These are phyloP conservation scores for Pulicaria dysenterica DNA, from an alignment of 129 eudicot species.

Conservation along the genomic window DNA sequence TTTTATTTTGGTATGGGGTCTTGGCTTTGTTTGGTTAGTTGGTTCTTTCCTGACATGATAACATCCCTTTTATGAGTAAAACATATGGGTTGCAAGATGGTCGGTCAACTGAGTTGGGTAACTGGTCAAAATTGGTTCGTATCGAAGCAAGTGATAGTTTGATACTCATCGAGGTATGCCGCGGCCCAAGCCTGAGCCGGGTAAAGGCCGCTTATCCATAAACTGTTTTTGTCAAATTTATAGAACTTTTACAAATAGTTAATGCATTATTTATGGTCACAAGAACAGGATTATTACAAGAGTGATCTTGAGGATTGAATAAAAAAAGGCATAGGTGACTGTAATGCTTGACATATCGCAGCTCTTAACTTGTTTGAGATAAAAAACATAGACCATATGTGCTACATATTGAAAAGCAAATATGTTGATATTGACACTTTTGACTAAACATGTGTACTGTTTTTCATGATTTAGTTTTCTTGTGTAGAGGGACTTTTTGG, in stretches of 20 bases:
- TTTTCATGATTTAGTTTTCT: not conserved
- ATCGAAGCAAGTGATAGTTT: not conserved
- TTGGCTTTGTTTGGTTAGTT: not conserved
- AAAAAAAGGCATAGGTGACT: not conserved
- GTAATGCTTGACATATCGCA: too few species aligned
- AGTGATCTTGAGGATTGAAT: not conserved
- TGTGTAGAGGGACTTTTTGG: not conserved
- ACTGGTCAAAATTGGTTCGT: not conserved
- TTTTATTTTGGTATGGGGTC: not conserved
- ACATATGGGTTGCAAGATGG: not conserved
- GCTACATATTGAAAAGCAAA: too few species aligned
- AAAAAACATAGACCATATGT: not conserved
- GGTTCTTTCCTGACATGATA: too few species aligned
- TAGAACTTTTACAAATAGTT: too few species aligned
- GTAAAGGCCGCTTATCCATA: too few species aligned
- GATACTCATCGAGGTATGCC: too few species aligned
- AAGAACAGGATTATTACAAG: not conserved
- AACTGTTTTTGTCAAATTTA: too few species aligned
- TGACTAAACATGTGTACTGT: not conserved
- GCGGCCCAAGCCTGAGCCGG: too few species aligned
- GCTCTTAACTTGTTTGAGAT: not conserved
- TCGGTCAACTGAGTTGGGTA: not conserved
- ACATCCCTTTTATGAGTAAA: not conserved
- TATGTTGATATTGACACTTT: too few species aligned
- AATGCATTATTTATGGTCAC: too few species aligned